These are phyloP conservation scores for Metschnikowia koreensis DNA, from an alignment of 805 yeast genomes.

Conservation along the genomic window DNA sequence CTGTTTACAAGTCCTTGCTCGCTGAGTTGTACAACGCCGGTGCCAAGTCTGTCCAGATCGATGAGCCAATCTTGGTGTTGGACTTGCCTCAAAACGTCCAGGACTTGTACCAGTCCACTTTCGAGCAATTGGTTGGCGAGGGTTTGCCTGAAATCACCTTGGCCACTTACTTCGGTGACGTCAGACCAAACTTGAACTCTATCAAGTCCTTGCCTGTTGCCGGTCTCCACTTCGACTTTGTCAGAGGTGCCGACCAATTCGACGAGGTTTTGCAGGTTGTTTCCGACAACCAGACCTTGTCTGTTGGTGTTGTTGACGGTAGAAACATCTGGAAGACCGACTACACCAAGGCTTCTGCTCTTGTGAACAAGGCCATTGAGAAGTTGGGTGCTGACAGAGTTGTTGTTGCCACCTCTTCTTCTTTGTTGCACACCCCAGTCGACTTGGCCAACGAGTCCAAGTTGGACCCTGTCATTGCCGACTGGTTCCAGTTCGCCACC, in stretches of 20 bases:
- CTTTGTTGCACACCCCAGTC: slow-evolving; percentile 97
- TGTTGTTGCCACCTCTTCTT: slow-evolving; percentile 91
- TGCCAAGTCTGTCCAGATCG: slow-evolving; percentile 92
- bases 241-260: slow-evolving; percentile 94
- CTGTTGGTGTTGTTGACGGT: slow-evolving; percentile 98
- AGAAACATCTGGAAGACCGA: slow-evolving; percentile 99
- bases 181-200: slow-evolving; percentile 91
- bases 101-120: slow-evolving; percentile 87
- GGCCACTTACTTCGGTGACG: slow-evolving; percentile 97
- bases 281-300: slow-evolving; percentile 69
- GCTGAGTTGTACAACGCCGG: slow-evolving; percentile 90
- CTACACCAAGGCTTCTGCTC: slow-evolving; percentile 78
- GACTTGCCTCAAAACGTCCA: slow-evolving; percentile 84
- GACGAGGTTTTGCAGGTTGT: slow-evolving; percentile 73
- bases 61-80: slow-evolving; percentile 94
- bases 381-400: slow-evolving; percentile 86
- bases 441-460: slow-evolving; percentile 91
- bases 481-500: slow-evolving; percentile 98
- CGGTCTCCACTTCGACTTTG: slow-evolving; percentile 95
- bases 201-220: slow-evolving; percentile 88
- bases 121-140: slow-evolving; percentile 66
- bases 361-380: slow-evolving; percentile 78
- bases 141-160: slow-evolving; percentile 73
- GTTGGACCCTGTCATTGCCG: slow-evolving; percentile 86
- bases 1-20: slow-evolving; percentile 88